phyloP scores from a whole-genome alignment of 352 stramenopile genomes.

The Phytophthora fragariaefolia region DNA sequence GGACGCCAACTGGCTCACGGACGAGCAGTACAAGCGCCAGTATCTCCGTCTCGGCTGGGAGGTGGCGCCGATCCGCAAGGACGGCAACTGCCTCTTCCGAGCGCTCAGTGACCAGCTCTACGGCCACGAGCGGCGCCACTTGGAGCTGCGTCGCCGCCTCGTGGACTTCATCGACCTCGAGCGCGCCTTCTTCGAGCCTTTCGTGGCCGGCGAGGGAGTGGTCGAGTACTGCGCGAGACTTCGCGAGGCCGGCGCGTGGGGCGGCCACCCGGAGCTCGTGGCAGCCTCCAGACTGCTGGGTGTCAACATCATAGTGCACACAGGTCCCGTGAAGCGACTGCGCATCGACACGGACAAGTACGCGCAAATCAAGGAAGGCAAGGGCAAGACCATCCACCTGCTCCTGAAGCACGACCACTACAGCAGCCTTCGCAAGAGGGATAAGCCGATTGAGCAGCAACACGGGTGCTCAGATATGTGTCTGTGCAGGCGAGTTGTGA shows the following conservation, averaged over 20 bases:
- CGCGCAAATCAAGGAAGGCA: conserved; percentile 34
- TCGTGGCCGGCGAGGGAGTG: conserved; percentile 44
- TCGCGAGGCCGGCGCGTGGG: conserved; percentile 60
- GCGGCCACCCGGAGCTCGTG: conserved; percentile 67
- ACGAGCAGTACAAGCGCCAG: conserved; percentile 55
- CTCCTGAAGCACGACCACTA: conserved; percentile 62
- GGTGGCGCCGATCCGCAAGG: conserved; percentile 44
- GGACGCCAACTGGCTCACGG: conserved; percentile 47
- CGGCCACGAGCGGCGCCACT: conserved; percentile 47
- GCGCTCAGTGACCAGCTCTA: conserved; percentile 72
- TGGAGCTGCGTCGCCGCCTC: conserved; percentile 53
- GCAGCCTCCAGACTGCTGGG: conserved; percentile 62
- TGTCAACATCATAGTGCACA: conserved; percentile 68
- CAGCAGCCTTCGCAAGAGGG: conserved; percentile 49
- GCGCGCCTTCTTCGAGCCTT: conserved; percentile 48
- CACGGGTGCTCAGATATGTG: conserved; percentile 41
- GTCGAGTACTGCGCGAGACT: conserved; percentile 61
- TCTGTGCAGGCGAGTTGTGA: conserved; percentile 38
- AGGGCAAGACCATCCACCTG: conserved; percentile 48
- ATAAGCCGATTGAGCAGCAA: conserved; percentile 27
- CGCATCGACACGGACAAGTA: conserved; percentile 52
- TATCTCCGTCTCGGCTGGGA: conserved; percentile 50
- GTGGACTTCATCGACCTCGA: conserved; percentile 65
- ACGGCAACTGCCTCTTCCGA: conserved; percentile 71
- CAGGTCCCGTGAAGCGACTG: conserved; percentile 54